These are phyloP conservation scores for Fonsecaea nubica DNA, from an alignment of 2,329 filamentous ascomycete species.

Conservation along the genomic window DNA sequence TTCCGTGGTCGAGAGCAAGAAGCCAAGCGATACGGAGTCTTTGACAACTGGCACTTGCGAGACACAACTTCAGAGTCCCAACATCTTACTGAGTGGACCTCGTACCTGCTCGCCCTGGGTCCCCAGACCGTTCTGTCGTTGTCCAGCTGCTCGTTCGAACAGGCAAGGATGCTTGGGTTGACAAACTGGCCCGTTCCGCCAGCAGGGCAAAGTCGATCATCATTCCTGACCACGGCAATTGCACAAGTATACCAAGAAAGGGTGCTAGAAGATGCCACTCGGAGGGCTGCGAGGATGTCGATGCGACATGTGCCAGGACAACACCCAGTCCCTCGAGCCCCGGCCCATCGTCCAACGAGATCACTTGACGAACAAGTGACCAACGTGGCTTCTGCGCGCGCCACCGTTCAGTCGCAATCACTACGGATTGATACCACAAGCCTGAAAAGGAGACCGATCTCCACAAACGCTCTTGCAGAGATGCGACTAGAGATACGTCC, in stretches of 20 bases:
- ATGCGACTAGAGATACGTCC: conserved; percentile 24
- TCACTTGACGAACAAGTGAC: conserved; percentile 28
- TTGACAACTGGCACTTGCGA: conserved; percentile 47
- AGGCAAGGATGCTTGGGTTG: conserved; percentile 62
- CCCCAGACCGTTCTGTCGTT: conserved; percentile 63
- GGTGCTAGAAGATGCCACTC: conserved; percentile 36
- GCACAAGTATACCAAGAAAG: conserved; percentile 64
- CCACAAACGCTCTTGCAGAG: conserved; percentile 17
- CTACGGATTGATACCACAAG: conserved; percentile 32
- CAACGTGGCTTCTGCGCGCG: conserved; percentile 9
- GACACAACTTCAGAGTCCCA: conserved; percentile 54
- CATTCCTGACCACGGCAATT: conserved; percentile 67
- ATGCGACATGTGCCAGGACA: conserved; percentile 11
- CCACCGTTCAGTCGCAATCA: conserved; percentile 25
- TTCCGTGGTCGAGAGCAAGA: conserved; percentile 62
- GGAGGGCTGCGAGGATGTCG: conserved; percentile 34
- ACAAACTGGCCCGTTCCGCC: conserved; percentile 60
- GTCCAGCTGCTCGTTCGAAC: conserved; percentile 55
- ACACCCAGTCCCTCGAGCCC: conserved; percentile 19
- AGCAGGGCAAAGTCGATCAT: conserved; percentile 56
- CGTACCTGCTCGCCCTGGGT: conserved; percentile 65
- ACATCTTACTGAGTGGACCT: conserved; percentile 67
- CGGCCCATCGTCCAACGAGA: conserved; percentile 25
- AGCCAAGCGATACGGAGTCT: conserved; percentile 63
- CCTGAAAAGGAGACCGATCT: conserved; percentile 25